Conservation (phyloP, 2,329 filamentous ascomycete species). For the Truncatella angustata region DNA sequence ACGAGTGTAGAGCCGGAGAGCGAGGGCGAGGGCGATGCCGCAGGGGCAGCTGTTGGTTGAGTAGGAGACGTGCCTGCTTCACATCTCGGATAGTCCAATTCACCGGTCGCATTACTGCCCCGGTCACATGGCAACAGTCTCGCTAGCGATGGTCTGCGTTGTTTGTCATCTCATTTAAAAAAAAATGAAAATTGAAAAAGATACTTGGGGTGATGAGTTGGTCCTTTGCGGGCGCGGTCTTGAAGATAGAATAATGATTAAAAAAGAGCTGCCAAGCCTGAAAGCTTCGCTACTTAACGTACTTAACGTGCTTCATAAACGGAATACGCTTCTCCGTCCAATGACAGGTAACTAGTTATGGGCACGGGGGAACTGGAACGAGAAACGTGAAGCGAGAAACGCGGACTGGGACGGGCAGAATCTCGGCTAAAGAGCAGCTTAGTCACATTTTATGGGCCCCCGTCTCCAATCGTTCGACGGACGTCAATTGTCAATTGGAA, state of each 20-base stretch:
- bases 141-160: neutral
- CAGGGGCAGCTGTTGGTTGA: constrained; percentile 12
- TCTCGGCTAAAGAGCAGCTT: constrained; percentile 11
- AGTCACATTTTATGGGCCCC: constrained; percentile 11
- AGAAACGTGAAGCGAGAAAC: too few species aligned
- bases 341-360: too few species aligned
- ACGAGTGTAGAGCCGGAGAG: too few species aligned
- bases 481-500: constrained; percentile 10
- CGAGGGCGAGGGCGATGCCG: neutral
- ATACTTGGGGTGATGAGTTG: too few species aligned
- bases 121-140: constrained; percentile 22
- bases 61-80: constrained; percentile 23
- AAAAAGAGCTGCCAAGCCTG: too few species aligned
- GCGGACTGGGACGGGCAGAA: too few species aligned
- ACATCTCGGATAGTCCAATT: constrained; percentile 28
- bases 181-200: neutral
- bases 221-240: too few species aligned
- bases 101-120: constrained; percentile 33
- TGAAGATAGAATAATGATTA: too few species aligned
- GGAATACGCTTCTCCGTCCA: too few species aligned
- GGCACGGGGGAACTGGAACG: too few species aligned
- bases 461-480: neutral
- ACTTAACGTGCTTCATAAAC: neutral
- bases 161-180: neutral
- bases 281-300: too few species aligned